These are phyloP conservation scores for Pleurotus salmoneostramineus DNA, from an alignment of 768 basidiomycete species.

Conservation along the genomic window DNA sequence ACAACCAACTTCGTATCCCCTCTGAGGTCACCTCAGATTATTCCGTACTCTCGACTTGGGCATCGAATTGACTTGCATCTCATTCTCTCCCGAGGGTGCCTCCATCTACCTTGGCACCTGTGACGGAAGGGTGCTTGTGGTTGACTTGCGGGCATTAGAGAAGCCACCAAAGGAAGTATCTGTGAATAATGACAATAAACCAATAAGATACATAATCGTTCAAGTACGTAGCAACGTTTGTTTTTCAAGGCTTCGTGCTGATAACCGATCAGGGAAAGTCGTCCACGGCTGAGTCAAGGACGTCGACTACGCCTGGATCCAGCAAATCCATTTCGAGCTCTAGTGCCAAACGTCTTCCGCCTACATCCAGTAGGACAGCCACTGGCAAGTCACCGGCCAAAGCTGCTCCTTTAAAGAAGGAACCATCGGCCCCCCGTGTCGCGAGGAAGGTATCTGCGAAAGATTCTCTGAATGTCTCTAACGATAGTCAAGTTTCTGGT, in stretches of 20 bases:
- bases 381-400: slow-evolving; percentile 8
- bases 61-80: slow-evolving; percentile 50
- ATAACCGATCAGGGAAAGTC: neutral
- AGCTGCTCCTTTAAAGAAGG: neutral
- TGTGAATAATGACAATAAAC: slow-evolving; percentile 42
- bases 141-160: slow-evolving; percentile 65
- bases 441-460: slow-evolving; percentile 4
- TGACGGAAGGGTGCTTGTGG: slow-evolving; percentile 55
- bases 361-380: neutral
- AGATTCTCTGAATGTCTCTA: slow-evolving; percentile 22
- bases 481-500: slow-evolving; percentile 6
- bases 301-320: neutral
- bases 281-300: neutral
- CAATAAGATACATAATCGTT: slow-evolving; percentile 51
- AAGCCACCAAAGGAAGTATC: slow-evolving; percentile 53
- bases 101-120: slow-evolving; percentile 64
- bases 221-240: slow-evolving; percentile 38
- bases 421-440: slow-evolving; percentile 3
- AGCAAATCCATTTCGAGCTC: slow-evolving; percentile 14
- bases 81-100: slow-evolving; percentile 69
- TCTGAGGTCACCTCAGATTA: slow-evolving; percentile 32
- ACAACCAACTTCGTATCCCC: neutral
- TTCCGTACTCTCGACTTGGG: slow-evolving; percentile 56
- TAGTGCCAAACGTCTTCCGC: neutral
- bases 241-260: neutral